Percentiles rank a stretch among this genome's conserved stretches.
Conservation (phyloP, 2,329 filamentous ascomycete genomes). For the Salinomyces thailandicus region DNA sequence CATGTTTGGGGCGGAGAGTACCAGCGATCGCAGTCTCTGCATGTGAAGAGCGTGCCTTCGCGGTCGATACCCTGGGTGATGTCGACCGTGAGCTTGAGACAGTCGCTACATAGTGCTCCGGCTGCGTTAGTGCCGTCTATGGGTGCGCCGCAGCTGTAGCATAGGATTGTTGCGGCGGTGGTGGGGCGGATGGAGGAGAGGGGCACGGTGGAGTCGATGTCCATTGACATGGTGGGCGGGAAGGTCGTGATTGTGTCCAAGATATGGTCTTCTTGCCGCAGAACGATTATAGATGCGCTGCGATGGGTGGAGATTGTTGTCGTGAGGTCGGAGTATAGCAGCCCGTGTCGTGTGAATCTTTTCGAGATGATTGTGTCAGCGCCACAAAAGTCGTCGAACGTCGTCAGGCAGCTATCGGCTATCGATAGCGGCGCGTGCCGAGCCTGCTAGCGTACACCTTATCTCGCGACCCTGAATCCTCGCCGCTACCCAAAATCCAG, state of each 20-base stretch:
- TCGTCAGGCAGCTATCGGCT: neutral
- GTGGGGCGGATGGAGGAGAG: slow-evolving; percentile 16
- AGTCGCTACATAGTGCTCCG: slow-evolving; percentile 89
- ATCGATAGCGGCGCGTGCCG: neutral
- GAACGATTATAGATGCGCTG: too few species aligned
- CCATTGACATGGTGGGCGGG: slow-evolving; percentile 27
- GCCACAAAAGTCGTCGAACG: neutral
- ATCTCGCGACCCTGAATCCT: too few species aligned
- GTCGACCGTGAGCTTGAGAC: slow-evolving; percentile 87
- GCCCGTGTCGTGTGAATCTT: too few species aligned
- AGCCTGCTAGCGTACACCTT: too few species aligned
- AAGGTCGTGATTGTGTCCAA: too few species aligned
- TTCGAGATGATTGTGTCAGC: neutral
- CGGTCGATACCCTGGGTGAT: slow-evolving; percentile 84
- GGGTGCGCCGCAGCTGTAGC: slow-evolving; percentile 91
- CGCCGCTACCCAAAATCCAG: too few species aligned
- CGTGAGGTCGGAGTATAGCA: too few species aligned
- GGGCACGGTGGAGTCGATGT: slow-evolving; percentile 24
- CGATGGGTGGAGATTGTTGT: too few species aligned
- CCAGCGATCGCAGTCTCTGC: slow-evolving; percentile 91
- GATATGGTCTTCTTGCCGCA: too few species aligned
- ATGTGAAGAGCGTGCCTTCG: slow-evolving; percentile 82
- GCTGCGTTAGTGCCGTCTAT: slow-evolving; percentile 83
- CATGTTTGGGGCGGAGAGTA: slow-evolving; percentile 76
- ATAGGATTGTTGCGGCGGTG: slow-evolving; percentile 61